A percentile compares a stretch with the other conserved stretches of the same genome.
Evolutionary conservation across 2,329 filamentous ascomycete genomes (phyloP).

Genomic region (Ciborinia camelliae): DNA sequence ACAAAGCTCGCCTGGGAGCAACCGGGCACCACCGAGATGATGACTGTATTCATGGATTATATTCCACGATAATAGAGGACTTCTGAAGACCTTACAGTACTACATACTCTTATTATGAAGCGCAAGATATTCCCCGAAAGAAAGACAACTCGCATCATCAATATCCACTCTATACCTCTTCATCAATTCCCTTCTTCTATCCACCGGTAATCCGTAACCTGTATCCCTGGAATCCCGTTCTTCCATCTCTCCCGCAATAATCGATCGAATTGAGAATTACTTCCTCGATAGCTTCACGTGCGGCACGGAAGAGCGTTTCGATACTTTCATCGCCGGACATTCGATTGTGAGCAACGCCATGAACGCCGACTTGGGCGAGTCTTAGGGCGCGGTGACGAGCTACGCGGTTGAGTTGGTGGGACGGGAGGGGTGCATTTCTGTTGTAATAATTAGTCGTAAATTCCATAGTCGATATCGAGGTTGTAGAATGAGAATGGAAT

Average conservation of each 20-base stretch:
- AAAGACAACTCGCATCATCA: not conserved
- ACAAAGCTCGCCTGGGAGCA: too few relatives aligned
- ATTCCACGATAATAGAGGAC: not conserved
- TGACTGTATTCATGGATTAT: too few relatives aligned
- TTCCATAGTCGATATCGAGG: rapidly evolving
- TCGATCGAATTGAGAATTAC: conserved; percentile 63
- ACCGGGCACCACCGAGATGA: too few relatives aligned
- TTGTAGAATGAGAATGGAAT: too few relatives aligned
- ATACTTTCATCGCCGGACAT: conserved; percentile 63
- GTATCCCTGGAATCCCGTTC: conserved; percentile 51
- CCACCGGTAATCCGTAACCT: conserved; percentile 48
- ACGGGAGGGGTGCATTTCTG: conserved; percentile 55
- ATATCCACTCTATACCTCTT: conserved; percentile 27
- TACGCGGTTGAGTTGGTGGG: conserved; percentile 54
- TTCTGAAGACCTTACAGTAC: too few relatives aligned
- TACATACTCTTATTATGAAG: not conserved
- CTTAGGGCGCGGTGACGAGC: conserved; percentile 61
- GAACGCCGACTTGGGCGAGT: conserved; percentile 55
- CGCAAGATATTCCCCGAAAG: not conserved
- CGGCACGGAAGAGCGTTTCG: conserved; percentile 59
- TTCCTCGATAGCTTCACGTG: conserved; percentile 61
- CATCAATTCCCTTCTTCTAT: conserved; percentile 30
- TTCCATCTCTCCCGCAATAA: conserved; percentile 54
- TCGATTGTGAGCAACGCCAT: conserved; percentile 51
- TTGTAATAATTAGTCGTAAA: conserved; percentile 5